Conservation (phyloP, 306 rosid genomes). For the Pyrus pyrifolia region DNA sequence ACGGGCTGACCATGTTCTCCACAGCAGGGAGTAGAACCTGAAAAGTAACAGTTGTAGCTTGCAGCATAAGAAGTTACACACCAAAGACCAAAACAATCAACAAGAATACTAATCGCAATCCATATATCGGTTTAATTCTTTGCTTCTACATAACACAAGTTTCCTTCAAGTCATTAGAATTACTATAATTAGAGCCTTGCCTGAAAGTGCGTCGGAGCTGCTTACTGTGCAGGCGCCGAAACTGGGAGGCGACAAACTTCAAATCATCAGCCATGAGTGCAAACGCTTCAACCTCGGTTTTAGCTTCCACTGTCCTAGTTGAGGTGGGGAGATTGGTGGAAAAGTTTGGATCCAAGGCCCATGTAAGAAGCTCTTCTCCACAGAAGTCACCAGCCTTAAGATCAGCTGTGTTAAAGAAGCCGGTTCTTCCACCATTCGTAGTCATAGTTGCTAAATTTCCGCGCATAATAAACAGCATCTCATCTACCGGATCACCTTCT, state of each 20-base stretch:
- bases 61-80: neutral
- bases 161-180: neutral
- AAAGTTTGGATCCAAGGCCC: slow-evolving; percentile 73
- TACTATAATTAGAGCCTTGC: slow-evolving; percentile 28
- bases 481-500: slow-evolving; percentile 92
- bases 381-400: slow-evolving; percentile 84
- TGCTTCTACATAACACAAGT: neutral
- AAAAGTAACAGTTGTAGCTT: neutral
- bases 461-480: slow-evolving; percentile 80
- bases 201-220: slow-evolving; percentile 67
- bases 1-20: slow-evolving; percentile 75
- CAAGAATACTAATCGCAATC: neutral
- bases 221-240: slow-evolving; percentile 57
- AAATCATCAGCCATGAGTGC: slow-evolving; percentile 70
- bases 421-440: slow-evolving; percentile 70
- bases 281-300: slow-evolving; percentile 83
- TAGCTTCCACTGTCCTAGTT: slow-evolving; percentile 60
- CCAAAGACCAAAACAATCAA: neutral
- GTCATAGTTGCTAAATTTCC: slow-evolving; percentile 54
- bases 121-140: neutral
- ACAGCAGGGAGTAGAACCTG: slow-evolving; percentile 74
- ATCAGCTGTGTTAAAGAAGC: slow-evolving; percentile 45
- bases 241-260: slow-evolving; percentile 65
- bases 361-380: slow-evolving; percentile 91
- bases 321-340: slow-evolving; percentile 64